A percentile compares a stretch with the other conserved stretches of the same genome.
Conservation (phyloP, 108 stramenopile species). For the Chaetoceros tenuissimus region DNA sequence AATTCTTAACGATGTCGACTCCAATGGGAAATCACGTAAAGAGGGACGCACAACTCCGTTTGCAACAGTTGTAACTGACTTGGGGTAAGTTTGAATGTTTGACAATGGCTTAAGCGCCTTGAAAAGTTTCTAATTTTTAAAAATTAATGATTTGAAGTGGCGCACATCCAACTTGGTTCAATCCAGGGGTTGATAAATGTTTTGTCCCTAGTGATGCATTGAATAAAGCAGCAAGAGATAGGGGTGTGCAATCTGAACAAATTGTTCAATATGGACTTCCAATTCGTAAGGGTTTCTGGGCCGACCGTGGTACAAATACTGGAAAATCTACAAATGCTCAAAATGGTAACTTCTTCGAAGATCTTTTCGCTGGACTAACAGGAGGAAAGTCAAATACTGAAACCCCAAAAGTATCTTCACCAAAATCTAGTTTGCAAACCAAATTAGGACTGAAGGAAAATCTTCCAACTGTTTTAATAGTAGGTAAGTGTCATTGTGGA, state of each 20-base stretch:
- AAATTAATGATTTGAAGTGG: too few relatives aligned
- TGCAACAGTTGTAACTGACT: constrained; percentile 94
- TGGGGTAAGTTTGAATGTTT: too few relatives aligned
- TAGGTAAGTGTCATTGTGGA: too few relatives aligned
- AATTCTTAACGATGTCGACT: constrained; percentile 53
- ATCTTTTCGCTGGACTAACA: not conserved
- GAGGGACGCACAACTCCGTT: constrained; percentile 64
- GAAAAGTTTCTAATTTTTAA: too few relatives aligned
- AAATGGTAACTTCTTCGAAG: constrained; percentile 6
- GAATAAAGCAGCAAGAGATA: constrained; percentile 43
- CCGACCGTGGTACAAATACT: not conserved
- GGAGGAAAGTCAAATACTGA: not conserved
- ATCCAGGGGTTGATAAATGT: constrained; percentile 78
- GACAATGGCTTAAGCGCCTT: too few relatives aligned
- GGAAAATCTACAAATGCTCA: constrained; percentile 21
- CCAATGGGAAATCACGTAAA: constrained; percentile 18
- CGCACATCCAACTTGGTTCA: constrained; percentile 93
- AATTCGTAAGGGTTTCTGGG: constrained; percentile 91
- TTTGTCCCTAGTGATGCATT: constrained; percentile 87
- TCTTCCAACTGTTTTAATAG: constrained; percentile 77
- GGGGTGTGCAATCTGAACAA: constrained; percentile 30
- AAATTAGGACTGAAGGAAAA: constrained; percentile 47
- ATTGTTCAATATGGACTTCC: constrained; percentile 89
- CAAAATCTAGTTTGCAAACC: constrained; percentile 32
- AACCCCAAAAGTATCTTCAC: constrained; percentile 5